A percentile compares a stretch with the other conserved stretches of the same genome.
phyloP scores from a whole-genome alignment of 371 early-diverging fungal genomes.

The Coemansia sp. region DNA sequence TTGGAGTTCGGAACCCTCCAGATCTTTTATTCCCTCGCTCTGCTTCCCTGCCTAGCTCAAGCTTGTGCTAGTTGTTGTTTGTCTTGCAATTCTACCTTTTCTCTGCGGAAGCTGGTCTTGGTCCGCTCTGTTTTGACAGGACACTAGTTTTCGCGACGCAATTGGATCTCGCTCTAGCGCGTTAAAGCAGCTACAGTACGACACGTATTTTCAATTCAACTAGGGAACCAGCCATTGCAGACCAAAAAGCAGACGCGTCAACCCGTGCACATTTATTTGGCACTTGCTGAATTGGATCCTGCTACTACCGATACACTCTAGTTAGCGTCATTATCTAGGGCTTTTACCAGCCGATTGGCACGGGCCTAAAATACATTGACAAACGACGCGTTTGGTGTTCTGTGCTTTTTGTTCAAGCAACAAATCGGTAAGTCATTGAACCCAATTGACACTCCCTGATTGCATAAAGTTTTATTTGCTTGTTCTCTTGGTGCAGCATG shows the following conservation, averaged over 20 bases:
- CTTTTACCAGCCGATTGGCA: not conserved
- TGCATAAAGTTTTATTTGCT: not conserved
- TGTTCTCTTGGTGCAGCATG: not conserved
- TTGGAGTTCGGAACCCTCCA: not conserved
- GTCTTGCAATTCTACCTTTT: not conserved
- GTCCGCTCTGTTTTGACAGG: not conserved
- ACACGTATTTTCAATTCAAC: no score
- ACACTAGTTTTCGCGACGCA: not conserved
- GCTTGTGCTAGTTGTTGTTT: not conserved
- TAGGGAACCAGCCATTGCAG: not conserved
- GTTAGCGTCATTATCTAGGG: no score
- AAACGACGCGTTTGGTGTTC: not conserved
- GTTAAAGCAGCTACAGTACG: not conserved
- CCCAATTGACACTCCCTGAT: not conserved
- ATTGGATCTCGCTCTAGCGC: not conserved
- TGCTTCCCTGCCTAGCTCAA: not conserved
- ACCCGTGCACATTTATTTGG: not conserved
- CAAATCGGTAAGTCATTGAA: slow-evolving; percentile 8
- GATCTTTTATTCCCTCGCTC: not conserved
- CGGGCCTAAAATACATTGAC: not conserved
- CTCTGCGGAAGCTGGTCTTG: not conserved
- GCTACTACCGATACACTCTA: not conserved
- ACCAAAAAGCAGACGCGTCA: not conserved
- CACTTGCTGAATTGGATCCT: not conserved
- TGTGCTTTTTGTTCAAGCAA: not conserved